phyloP scores from a whole-genome alignment of 2,329 filamentous ascomycete genomes.

The Colletotrichum sp. region DNA sequence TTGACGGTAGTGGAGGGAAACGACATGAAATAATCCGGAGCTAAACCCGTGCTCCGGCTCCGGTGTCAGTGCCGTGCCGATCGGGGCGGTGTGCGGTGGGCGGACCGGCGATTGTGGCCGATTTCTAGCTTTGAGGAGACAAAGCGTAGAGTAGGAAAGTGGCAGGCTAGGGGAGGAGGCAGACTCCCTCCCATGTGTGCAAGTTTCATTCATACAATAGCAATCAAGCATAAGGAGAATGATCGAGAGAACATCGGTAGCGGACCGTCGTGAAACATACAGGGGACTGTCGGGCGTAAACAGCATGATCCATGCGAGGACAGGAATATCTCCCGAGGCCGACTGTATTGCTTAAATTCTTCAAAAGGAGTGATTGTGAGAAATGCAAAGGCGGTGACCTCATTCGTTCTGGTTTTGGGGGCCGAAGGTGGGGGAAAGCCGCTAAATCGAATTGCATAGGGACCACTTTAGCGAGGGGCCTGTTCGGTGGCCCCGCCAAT shows the following conservation, averaged over 20 bases:
- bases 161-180: not conserved
- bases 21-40: not conserved
- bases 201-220: not conserved
- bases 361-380: not conserved
- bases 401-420: constrained; percentile 7
- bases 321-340: not conserved
- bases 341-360: not conserved
- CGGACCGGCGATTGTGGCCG: not conserved
- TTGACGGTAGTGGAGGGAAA: not conserved
- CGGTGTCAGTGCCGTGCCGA: not conserved
- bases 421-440: constrained; percentile 15
- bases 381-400: constrained; percentile 14
- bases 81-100: not conserved
- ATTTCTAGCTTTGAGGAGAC: not conserved
- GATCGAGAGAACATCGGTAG: not conserved
- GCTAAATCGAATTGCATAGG: not conserved
- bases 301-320: constrained; percentile 7
- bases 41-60: not conserved
- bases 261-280: not conserved
- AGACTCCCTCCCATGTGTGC: not conserved
- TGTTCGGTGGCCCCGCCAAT: not conserved
- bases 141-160: not conserved
- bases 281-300: not conserved
- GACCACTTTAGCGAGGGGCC: not conserved
- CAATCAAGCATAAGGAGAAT: not conserved